Evolutionary conservation across 1,139 yeast species (phyloP).

Genomic region (Wickerhamomyces sp.): DNA sequence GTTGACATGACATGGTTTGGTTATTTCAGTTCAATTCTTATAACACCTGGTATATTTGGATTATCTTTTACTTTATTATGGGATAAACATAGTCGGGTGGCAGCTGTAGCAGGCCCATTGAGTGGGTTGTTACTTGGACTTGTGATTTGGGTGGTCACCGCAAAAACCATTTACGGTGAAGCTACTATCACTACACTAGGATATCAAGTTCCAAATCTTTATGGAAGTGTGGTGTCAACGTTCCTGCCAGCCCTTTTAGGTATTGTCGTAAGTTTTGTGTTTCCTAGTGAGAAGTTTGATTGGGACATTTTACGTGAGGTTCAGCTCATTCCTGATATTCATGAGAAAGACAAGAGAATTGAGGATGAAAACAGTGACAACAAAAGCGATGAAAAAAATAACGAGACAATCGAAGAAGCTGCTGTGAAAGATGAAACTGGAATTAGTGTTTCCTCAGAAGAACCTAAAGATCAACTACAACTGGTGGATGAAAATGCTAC

Average conservation of each 20-base stretch:
- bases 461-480: constrained; percentile 2
- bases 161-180: constrained; percentile 19
- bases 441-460: constrained; percentile 4
- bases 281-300: constrained; percentile 30
- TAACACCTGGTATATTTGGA: constrained; percentile 36
- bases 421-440: no score
- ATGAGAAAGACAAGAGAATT: not conserved
- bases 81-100: constrained; percentile 36
- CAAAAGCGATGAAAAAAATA: not conserved
- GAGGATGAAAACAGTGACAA: constrained; percentile 9
- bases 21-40: constrained; percentile 33
- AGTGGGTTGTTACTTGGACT: constrained; percentile 44
- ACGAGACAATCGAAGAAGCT: not conserved
- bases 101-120: constrained; percentile 43
- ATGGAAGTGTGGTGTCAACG: constrained; percentile 32
- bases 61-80: constrained; percentile 33
- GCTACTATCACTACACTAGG: constrained; percentile 27
- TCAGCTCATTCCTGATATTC: constrained; percentile 21
- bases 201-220: constrained; percentile 33
- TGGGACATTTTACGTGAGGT: constrained; percentile 29
- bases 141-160: constrained; percentile 40
- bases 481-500: constrained; percentile 8
- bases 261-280: constrained; percentile 27
- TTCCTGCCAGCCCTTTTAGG: constrained; percentile 31
- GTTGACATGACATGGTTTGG: constrained; percentile 44